phyloP scores from a whole-genome alignment of 1,139 yeast species.

The Hyphopichia fennica region DNA sequence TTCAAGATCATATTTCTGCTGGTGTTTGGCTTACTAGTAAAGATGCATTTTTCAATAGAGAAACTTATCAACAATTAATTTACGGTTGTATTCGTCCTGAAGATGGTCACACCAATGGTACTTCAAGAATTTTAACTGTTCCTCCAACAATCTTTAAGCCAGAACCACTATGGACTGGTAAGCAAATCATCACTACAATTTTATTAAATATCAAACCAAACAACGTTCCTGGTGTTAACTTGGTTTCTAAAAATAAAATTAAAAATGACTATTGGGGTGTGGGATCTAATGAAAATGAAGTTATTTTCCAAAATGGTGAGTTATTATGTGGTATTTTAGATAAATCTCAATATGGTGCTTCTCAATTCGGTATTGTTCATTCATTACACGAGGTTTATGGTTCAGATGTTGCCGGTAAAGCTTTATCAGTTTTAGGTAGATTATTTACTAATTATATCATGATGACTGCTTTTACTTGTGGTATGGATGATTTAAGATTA shows the following conservation, averaged over 20 bases:
- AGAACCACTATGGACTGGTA: conserved; percentile 92
- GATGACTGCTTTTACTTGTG: conserved; percentile 95
- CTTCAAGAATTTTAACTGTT: conserved; percentile 65
- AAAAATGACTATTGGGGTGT: conserved; percentile 95
- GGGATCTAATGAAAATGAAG: conserved; percentile 81
- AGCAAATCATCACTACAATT: conserved; percentile 92
- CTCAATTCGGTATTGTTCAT: conserved; percentile 95
- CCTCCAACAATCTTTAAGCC: conserved; percentile 93
- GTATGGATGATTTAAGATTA: conserved; percentile 97
- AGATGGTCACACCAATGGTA: conserved; percentile 87
- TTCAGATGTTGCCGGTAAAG: conserved; percentile 83
- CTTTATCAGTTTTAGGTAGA: conserved; percentile 88
- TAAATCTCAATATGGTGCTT: conserved; percentile 98
- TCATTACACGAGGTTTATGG: conserved; percentile 96
- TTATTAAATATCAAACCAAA: conserved; percentile 82
- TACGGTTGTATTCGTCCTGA: conserved; percentile 97
- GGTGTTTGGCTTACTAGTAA: conserved; percentile 97
- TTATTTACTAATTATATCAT: conserved; percentile 91
- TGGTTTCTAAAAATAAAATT: conserved; percentile 80
- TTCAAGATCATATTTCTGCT: conserved; percentile 98
- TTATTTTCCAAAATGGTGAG: conserved; percentile 83
- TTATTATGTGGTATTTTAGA: conserved; percentile 90
- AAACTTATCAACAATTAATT: conserved; percentile 87
- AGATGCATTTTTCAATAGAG: conserved; percentile 89
- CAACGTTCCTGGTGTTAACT: conserved; percentile 86